phyloP scores from a whole-genome alignment of 176 grass and related monocot species.

The Musa acuminata region DNA sequence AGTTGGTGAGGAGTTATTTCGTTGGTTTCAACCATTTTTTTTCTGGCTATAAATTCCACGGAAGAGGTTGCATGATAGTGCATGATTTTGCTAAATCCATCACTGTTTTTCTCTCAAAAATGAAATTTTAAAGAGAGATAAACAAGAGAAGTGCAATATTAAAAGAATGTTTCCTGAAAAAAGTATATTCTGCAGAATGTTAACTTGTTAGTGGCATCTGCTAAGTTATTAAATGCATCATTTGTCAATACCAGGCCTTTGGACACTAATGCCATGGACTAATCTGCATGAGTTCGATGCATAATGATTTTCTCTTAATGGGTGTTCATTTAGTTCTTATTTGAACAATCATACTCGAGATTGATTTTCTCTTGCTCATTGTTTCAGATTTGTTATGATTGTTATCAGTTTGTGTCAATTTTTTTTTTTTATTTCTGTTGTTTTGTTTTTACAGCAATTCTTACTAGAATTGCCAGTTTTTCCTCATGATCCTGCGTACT shows the following conservation, averaged over 20 bases:
- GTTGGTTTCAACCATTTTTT: background rate
- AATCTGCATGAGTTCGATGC: too few species aligned
- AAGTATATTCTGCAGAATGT: background rate
- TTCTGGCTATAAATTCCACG: background rate
- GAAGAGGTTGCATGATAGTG: background rate
- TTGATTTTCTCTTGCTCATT: background rate
- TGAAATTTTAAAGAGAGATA: background rate
- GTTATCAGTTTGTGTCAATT: background rate
- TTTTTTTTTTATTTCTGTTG: background rate
- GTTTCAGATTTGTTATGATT: background rate
- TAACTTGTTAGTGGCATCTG: background rate
- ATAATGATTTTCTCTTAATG: background rate
- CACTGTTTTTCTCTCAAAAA: background rate
- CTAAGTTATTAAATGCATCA: background rate
- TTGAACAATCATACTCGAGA: background rate
- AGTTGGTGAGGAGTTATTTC: slow-evolving; percentile 1
- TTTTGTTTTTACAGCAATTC: background rate
- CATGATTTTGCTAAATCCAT: background rate
- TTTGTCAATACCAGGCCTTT: background rate
- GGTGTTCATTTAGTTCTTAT: background rate
- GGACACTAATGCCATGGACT: too few species aligned
- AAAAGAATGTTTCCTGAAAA: background rate
- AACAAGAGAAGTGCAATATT: too few species aligned
- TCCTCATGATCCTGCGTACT: background rate
- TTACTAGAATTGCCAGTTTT: background rate